Evolutionary conservation across 108 stramenopile genomes (phyloP).

Genomic region (Aurantiochytrium sp.): DNA sequence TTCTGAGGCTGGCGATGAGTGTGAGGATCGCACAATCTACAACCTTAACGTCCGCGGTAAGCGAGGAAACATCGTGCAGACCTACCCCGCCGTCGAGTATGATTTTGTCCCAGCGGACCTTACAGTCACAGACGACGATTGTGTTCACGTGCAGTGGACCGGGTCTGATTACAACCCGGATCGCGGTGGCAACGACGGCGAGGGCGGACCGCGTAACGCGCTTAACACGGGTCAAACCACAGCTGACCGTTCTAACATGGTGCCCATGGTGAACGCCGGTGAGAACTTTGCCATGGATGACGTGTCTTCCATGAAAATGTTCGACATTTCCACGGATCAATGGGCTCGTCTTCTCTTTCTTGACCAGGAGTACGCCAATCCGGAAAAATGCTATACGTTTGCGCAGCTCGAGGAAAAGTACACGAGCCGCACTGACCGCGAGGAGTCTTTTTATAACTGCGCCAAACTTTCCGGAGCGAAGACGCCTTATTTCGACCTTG

Average conservation of each 20-base stretch:
- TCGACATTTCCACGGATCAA: background rate
- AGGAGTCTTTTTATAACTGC: constrained; percentile 39
- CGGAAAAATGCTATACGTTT: background rate
- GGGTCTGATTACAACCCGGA: constrained; percentile 44
- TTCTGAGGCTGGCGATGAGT: background rate
- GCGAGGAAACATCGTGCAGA: constrained; percentile 47
- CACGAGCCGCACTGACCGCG: constrained; percentile 29
- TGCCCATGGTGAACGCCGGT: constrained; percentile 15
- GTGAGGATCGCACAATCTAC: constrained; percentile 14
- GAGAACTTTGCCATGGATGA: constrained; percentile 30
- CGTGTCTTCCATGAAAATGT: background rate
- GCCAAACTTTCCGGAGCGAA: constrained; percentile 35
- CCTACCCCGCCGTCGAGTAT: constrained; percentile 46
- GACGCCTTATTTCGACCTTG: constrained; percentile 43
- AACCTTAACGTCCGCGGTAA: constrained; percentile 43
- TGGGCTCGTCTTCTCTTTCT: constrained; percentile 20
- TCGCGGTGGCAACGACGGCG: constrained; percentile 41
- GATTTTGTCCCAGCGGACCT: constrained; percentile 40
- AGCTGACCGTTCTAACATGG: constrained; percentile 38
- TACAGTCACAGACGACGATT: background rate
- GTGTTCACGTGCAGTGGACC: constrained; percentile 46
- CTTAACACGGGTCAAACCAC: constrained; percentile 27
- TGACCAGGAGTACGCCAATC: constrained; percentile 26
- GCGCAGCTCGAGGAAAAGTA: constrained; percentile 25
- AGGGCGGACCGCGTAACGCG: constrained; percentile 37